A percentile compares a stretch with the other conserved stretches of the same genome.
Conservation (phyloP, 2,329 filamentous ascomycete species). For the Fusarium camptoceras region DNA sequence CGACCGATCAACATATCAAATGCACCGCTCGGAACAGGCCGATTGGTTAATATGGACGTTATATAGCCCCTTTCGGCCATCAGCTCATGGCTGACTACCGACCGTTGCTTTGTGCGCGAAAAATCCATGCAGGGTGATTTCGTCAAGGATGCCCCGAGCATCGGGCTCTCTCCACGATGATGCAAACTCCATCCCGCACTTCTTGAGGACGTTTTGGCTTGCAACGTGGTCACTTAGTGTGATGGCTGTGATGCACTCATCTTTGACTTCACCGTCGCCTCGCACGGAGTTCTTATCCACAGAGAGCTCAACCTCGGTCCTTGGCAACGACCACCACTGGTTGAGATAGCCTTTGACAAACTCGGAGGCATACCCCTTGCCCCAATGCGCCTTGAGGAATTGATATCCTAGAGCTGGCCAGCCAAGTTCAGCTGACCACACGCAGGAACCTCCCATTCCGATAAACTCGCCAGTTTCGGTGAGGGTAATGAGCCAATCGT, state of each 20-base stretch:
- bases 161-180: constrained; percentile 54
- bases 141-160: constrained; percentile 22
- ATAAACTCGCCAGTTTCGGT: constrained; percentile 62
- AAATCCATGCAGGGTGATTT: constrained; percentile 45
- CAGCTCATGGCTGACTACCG: neutral
- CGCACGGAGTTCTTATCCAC: constrained; percentile 56
- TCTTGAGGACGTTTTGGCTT: constrained; percentile 68
- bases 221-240: constrained; percentile 61
- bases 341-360: constrained; percentile 61
- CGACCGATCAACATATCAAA: constrained; percentile 13
- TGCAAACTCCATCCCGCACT: constrained; percentile 64
- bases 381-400: constrained; percentile 65
- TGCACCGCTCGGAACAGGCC: constrained; percentile 7
- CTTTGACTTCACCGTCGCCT: constrained; percentile 46
- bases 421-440: constrained; percentile 53
- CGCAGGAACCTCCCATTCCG: constrained; percentile 61
- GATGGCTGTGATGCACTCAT: constrained; percentile 60
- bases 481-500: constrained; percentile 67
- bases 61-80: constrained; percentile 10
- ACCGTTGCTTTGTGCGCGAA: constrained; percentile 23
- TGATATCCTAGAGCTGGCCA: constrained; percentile 72
- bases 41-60: constrained; percentile 19
- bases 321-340: constrained; percentile 62
- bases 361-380: constrained; percentile 68
- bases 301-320: constrained; percentile 57